A percentile compares a stretch with the other conserved stretches of the same genome.
phyloP scores from a whole-genome alignment of 2,329 filamentous ascomycete genomes.

The Epichloe brachyelytri region DNA sequence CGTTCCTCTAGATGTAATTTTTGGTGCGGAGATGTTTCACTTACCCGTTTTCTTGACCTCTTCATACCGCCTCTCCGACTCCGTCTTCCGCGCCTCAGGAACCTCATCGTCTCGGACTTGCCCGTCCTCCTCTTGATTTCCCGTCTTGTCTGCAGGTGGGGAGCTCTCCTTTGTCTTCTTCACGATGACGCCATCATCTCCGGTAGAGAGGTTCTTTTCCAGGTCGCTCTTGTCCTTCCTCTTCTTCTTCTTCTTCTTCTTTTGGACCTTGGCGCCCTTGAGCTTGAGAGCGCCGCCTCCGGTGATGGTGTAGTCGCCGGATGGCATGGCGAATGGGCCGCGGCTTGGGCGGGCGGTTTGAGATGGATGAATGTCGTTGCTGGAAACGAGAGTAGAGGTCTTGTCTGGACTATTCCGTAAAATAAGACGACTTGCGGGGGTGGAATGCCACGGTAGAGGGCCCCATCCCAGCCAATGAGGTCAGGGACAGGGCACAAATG shows the following conservation, averaged over 20 bases:
- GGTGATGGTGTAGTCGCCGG: constrained; percentile 58
- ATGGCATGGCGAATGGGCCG: constrained; percentile 40
- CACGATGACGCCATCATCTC: constrained; percentile 9
- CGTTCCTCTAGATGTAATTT: too few species aligned
- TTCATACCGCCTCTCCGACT: constrained; percentile 68
- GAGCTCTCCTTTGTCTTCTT: background rate
- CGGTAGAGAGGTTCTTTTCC: constrained; percentile 32
- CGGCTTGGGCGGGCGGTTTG: background rate
- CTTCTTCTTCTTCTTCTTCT: constrained; percentile 55
- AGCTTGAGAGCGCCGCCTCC: constrained; percentile 68
- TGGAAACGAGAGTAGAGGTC: too few species aligned
- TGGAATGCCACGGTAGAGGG: too few species aligned
- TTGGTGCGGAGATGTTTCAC: constrained; percentile 17
- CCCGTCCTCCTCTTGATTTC: constrained; percentile 16
- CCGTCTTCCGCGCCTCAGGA: constrained; percentile 52
- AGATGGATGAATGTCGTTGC: background rate
- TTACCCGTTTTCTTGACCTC: constrained; percentile 69
- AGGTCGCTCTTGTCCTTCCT: constrained; percentile 30
- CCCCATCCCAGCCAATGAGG: background rate
- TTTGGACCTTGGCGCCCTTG: constrained; percentile 60
- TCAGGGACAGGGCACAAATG: background rate
- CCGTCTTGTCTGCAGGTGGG: constrained; percentile 12
- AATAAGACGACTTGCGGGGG: too few species aligned
- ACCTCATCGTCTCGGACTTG: constrained; percentile 18
- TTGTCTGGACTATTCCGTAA: too few species aligned